Evolutionary conservation across 192 early-diverging fungal genomes (phyloP).

Genomic region (Dissophora globulifera): DNA sequence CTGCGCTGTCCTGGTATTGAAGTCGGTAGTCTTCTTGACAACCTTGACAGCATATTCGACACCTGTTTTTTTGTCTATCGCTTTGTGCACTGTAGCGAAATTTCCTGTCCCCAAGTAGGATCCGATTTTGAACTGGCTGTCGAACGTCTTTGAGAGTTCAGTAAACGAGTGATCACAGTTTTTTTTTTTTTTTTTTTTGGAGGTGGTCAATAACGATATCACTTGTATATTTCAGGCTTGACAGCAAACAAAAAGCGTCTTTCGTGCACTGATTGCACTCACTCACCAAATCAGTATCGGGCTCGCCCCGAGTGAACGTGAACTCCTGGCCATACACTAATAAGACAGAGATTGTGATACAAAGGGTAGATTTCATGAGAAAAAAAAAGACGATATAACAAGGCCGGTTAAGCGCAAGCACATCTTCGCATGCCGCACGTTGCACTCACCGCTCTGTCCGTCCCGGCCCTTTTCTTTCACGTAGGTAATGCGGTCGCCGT

Average conservation of each 20-base stretch:
- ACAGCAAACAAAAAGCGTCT: too few relatives aligned
- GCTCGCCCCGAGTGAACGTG: not conserved
- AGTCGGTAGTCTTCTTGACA: constrained; percentile 72
- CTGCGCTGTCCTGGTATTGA: constrained; percentile 71
- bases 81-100: constrained; percentile 72
- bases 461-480: constrained; percentile 39
- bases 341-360: too few relatives aligned
- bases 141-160: constrained; percentile 45
- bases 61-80: constrained; percentile 60
- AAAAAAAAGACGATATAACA: too few relatives aligned
- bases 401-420: too few relatives aligned
- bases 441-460: not conserved
- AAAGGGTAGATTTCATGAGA: too few relatives aligned
- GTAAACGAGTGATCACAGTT: too few relatives aligned
- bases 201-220: too few relatives aligned
- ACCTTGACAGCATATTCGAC: constrained; percentile 75
- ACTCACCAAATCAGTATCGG: constrained; percentile 1
- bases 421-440: too few relatives aligned
- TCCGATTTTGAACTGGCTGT: constrained; percentile 43
- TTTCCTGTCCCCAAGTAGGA: constrained; percentile 55
- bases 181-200: too few relatives aligned
- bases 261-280: too few relatives aligned
- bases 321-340: too few relatives aligned
- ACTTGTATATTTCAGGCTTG: too few relatives aligned
- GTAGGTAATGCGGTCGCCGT: constrained; percentile 73